These are phyloP conservation scores for Arthrinium phaeospermum DNA, from an alignment of 2,329 filamentous ascomycete species.

Conservation along the genomic window DNA sequence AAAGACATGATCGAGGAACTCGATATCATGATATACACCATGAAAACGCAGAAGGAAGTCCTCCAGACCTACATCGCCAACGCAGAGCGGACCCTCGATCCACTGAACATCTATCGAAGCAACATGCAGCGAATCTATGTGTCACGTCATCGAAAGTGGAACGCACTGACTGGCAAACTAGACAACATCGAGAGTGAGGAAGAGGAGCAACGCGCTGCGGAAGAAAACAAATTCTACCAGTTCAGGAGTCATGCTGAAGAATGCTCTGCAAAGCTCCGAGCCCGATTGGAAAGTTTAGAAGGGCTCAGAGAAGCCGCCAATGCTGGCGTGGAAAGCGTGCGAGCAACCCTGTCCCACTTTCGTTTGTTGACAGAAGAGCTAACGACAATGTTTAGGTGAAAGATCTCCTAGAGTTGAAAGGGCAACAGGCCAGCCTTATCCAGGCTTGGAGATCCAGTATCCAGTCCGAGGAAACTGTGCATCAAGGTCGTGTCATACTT, in stretches of 20 bases:
- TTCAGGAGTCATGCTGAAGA: background rate
- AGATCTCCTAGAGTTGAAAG: conserved; percentile 49
- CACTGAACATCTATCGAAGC: background rate
- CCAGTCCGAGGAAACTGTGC: conserved; percentile 45
- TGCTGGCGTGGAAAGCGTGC: too few relatives aligned
- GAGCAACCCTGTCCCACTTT: too few relatives aligned
- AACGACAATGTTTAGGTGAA: conserved; percentile 36
- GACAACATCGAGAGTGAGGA: too few relatives aligned
- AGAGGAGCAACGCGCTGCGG: background rate
- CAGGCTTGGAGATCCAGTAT: conserved; percentile 49
- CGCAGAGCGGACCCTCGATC: conserved; percentile 31
- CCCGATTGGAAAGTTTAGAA: background rate
- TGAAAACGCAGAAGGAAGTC: conserved; percentile 41
- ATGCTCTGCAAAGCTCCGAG: background rate
- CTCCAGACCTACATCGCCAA: conserved; percentile 36
- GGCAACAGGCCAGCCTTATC: conserved; percentile 52
- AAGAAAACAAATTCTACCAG: background rate
- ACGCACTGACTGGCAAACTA: too few relatives aligned
- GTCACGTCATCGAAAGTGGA: too few relatives aligned
- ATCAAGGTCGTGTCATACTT: conserved; percentile 51
- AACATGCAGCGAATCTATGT: too few relatives aligned
- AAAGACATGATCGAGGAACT: conserved; percentile 55
- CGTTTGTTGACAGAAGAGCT: too few relatives aligned
- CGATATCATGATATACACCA: conserved; percentile 50
- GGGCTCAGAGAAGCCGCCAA: too few relatives aligned